Conservation (phyloP, 2,329 filamentous ascomycete species). For the Diplodia intermedia region DNA sequence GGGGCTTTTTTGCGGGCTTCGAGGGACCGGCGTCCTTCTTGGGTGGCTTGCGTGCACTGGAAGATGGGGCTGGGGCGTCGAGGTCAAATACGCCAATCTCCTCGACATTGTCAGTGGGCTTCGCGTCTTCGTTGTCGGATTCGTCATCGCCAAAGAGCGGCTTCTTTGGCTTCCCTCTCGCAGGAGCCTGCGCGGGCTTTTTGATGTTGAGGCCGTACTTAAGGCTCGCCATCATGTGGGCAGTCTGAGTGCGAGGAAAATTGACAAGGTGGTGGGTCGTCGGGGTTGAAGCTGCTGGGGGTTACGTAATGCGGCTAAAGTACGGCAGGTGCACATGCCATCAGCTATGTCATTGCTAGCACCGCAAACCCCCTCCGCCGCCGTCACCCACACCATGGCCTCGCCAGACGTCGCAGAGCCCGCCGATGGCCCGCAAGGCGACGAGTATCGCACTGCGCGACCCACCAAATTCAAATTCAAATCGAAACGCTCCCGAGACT, state of each 20-base stretch:
- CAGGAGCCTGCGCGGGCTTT: slow-evolving; percentile 57
- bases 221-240: slow-evolving; percentile 49
- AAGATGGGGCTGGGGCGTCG: slow-evolving; percentile 47
- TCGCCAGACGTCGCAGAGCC: slow-evolving; percentile 4
- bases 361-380: background rate
- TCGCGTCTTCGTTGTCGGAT: slow-evolving; percentile 60
- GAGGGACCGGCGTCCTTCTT: slow-evolving; percentile 38
- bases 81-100: slow-evolving; percentile 63
- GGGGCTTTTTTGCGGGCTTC: slow-evolving; percentile 48
- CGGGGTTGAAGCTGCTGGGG: background rate
- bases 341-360: slow-evolving; percentile 9
- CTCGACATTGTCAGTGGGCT: slow-evolving; percentile 51
- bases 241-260: background rate
- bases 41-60: slow-evolving; percentile 40
- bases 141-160: slow-evolving; percentile 61
- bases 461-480: slow-evolving; percentile 51
- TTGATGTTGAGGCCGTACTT: slow-evolving; percentile 66
- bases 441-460: slow-evolving; percentile 41
- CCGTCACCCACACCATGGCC: slow-evolving; percentile 5
- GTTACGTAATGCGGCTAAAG: slow-evolving; percentile 23
- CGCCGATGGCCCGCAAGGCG: slow-evolving; percentile 8
- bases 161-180: slow-evolving; percentile 40
- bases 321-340: slow-evolving; percentile 3
- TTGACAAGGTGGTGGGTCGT: background rate
- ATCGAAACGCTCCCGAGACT: slow-evolving; percentile 40